phyloP scores from a whole-genome alignment of 371 early-diverging fungal species.

The Basidiobolus meristosporus region DNA sequence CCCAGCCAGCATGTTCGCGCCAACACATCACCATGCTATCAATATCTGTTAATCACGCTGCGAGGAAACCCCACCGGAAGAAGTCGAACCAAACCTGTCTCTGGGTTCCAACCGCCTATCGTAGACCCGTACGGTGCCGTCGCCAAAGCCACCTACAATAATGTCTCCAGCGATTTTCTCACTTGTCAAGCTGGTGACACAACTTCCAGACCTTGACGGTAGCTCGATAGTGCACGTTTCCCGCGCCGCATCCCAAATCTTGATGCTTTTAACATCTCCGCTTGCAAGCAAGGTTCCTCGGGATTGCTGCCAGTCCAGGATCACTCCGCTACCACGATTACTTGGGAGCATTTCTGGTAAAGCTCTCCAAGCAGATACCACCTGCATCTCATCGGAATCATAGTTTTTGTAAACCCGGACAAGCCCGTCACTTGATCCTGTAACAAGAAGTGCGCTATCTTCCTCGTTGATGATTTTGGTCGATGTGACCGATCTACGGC shows the following conservation, averaged over 20 bases:
- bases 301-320: slow-evolving; percentile 65
- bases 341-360: slow-evolving; percentile 44
- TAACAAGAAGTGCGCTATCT: slow-evolving; percentile 58
- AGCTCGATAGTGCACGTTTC: slow-evolving; percentile 48
- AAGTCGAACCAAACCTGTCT: slow-evolving; percentile 17
- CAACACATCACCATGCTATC: slow-evolving; percentile 30
- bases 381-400: slow-evolving; percentile 26
- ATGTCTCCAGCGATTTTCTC: slow-evolving; percentile 43
- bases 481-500: slow-evolving; percentile 45
- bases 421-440: slow-evolving; percentile 69
- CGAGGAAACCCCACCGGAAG: not conserved
- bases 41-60: no score
- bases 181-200: slow-evolving; percentile 51
- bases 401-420: slow-evolving; percentile 58
- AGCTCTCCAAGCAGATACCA: slow-evolving; percentile 61
- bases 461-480: slow-evolving; percentile 82
- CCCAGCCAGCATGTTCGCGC: slow-evolving; percentile 40
- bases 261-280: slow-evolving; percentile 48
- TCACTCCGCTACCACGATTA: slow-evolving; percentile 32
- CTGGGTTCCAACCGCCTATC: slow-evolving; percentile 39
- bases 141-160: slow-evolving; percentile 59
- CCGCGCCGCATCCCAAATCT: slow-evolving; percentile 71
- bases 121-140: slow-evolving; percentile 58
- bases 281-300: slow-evolving; percentile 45
- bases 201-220: slow-evolving; percentile 13